Base-by-base conservation (phyloP, 2,329 filamentous ascomycete genomes). In the Colletotrichum melonis region DNA sequence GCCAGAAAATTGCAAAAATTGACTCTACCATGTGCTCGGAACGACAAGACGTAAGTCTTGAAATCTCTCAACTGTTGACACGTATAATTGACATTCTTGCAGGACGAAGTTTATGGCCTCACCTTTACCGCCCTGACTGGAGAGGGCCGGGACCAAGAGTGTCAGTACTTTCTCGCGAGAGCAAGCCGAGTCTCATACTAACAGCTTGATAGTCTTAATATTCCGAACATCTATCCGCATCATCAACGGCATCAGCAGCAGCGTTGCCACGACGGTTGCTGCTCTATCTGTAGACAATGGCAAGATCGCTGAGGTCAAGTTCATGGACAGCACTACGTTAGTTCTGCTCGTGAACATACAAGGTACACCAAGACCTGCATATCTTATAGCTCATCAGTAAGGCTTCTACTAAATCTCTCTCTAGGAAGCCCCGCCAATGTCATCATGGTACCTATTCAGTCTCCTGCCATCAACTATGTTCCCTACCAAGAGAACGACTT, bases 281-380 rank as follows among this genome's bases (percentile, higher is more conserved):
- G 78, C 80, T 28, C 74, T 91, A 9, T 80, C 81, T 38, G 80
- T 90, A 1, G 82, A 80, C 1, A 78, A 82, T 6, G 82, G 82
- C 12, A 82, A 80, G n/a, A 81, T 92, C 19, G 80, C 90, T 24
- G 92, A 95, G 78, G 80, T 93, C 16, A 92, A 92, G 78, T 94
- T 95, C 77, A 86, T 94, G 56, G 87, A 92, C 76, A 89, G 93
- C 68, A 81, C 86, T 14, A 86, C 84, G 0, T 79, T 95, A 1
- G 85, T 95, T 66, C 76, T 94, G 1, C 86, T 95, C 2, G 81
- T 89, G 88, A 81, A 78, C 79, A 56, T 76, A 65, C 28, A 78
- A 77, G 84, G 87, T 86, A 78, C 55, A 76, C 19, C 38, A 74
- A 24, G 5, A 6, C 9, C 9, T 5, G 3, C 22, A 42, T 19